A percentile compares a stretch with the other conserved stretches of the same genome.
Evolutionary conservation across 2,329 filamentous ascomycete species (phyloP).

Genomic region (Aspergillus ochraceus): DNA sequence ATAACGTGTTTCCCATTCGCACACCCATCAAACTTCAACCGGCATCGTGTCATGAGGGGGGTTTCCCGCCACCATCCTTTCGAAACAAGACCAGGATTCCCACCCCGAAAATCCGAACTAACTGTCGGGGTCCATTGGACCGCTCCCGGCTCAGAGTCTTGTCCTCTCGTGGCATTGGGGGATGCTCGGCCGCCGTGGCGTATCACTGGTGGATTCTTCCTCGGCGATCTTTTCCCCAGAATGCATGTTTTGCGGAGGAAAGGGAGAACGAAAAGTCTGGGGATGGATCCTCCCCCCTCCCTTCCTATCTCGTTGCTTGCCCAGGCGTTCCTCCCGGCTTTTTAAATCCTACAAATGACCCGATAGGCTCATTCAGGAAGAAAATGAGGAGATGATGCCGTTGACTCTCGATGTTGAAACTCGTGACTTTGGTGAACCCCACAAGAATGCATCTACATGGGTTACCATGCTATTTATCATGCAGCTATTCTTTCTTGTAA

Average conservation of each 20-base stretch:
- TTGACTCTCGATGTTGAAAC: not conserved
- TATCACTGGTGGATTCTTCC: conserved; percentile 15
- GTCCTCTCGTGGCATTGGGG: not conserved
- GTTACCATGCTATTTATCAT: not conserved
- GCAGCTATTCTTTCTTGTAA: not conserved
- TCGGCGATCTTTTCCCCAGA: conserved; percentile 18
- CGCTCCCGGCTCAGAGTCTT: not conserved
- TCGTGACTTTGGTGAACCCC: not conserved
- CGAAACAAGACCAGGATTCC: not conserved
- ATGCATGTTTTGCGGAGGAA: conserved; percentile 8
- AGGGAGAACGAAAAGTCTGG: conserved; percentile 1
- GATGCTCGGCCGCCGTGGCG: conserved; percentile 1
- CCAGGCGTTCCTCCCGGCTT: not conserved
- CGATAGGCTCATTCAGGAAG: not conserved
- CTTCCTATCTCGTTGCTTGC: not conserved
- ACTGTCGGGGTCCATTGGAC: not conserved
- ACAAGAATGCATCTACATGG: not conserved
- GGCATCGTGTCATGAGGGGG: too few species aligned
- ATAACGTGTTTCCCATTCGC: not conserved
- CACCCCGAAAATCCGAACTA: conserved; percentile 1
- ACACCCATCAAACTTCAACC: too few species aligned
- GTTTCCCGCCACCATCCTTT: not conserved
- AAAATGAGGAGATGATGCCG: conserved; percentile 3
- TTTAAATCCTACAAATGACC: not conserved
- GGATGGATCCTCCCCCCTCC: conserved; percentile 4